phyloP scores from a whole-genome alignment of 1,139 yeast species.

The Kurtzmaniella quercitrusa region DNA sequence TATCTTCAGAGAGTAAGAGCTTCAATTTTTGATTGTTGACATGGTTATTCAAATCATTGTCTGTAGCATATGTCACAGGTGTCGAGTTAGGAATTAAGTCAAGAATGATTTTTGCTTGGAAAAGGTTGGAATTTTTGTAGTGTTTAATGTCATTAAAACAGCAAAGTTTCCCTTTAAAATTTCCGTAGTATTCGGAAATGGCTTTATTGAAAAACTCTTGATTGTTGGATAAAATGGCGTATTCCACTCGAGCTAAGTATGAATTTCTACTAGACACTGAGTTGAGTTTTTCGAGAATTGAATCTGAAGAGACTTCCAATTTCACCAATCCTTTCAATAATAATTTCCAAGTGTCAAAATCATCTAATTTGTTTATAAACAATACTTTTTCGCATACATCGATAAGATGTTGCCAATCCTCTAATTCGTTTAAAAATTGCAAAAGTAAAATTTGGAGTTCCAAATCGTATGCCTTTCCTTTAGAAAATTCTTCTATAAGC shows the following conservation, averaged over 20 bases:
- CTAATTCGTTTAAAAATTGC: slow-evolving; percentile 34
- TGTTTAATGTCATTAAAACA: slow-evolving; percentile 55
- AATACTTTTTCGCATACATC: slow-evolving; percentile 31
- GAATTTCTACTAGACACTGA: slow-evolving; percentile 48
- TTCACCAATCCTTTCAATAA: slow-evolving; percentile 43
- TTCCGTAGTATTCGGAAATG: slow-evolving; percentile 37
- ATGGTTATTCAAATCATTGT: slow-evolving; percentile 29
- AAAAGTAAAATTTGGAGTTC: slow-evolving; percentile 55
- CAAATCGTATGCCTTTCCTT: slow-evolving; percentile 45
- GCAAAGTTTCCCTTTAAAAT: slow-evolving; percentile 51
- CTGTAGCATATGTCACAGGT: background rate
- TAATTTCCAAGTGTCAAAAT: slow-evolving; percentile 58
- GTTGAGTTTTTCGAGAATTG: slow-evolving; percentile 16
- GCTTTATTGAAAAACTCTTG: slow-evolving; percentile 18
- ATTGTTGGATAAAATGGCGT: slow-evolving; percentile 22
- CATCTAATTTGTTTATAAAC: slow-evolving; percentile 46
- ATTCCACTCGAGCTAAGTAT: slow-evolving; percentile 50
- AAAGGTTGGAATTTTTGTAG: slow-evolving; percentile 15
- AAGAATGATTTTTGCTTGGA: slow-evolving; percentile 12
- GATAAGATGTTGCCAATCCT: slow-evolving; percentile 41
- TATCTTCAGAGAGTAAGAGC: slow-evolving; percentile 11
- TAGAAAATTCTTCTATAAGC: slow-evolving; percentile 26
- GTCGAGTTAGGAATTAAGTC: slow-evolving; percentile 14
- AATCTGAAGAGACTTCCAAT: slow-evolving; percentile 22
- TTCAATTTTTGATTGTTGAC: slow-evolving; percentile 52